Percentiles rank a stretch among this genome's conserved stretches.
phyloP scores from a whole-genome alignment of 2,329 filamentous ascomycete genomes.

The Botrytis deweyae region DNA sequence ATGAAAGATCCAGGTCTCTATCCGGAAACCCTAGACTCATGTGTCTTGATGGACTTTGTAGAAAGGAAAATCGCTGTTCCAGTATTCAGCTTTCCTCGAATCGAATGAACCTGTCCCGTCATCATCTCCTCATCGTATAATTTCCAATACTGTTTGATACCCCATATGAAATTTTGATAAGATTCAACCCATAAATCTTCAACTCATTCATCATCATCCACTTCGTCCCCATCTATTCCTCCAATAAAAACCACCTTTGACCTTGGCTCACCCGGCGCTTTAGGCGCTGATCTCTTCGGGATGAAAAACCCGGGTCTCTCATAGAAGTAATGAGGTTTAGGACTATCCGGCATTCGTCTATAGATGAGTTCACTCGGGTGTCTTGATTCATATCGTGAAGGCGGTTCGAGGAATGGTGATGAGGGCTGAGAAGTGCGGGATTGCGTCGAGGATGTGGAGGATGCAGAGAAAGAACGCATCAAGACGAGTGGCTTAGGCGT shows the following conservation, averaged over 20 bases:
- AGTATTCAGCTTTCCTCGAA: not conserved
- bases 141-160: not conserved
- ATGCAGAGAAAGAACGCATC: not conserved
- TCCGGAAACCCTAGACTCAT: not conserved
- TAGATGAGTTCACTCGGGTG: not conserved
- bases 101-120: not conserved
- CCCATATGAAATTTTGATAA: too few species aligned
- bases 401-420: not conserved
- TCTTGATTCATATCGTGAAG: not conserved
- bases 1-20: not conserved
- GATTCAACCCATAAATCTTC: not conserved
- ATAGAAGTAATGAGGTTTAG: slow-evolving; percentile 9
- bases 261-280: not conserved
- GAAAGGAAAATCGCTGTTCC: not conserved
- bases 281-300: not conserved
- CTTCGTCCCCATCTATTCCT: not conserved
- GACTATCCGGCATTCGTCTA: slow-evolving; percentile 2
- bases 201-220: not conserved
- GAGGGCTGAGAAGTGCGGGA: not conserved
- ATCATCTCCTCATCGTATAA: not conserved
- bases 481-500: not conserved
- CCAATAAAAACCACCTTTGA: not conserved
- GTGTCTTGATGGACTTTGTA: not conserved
- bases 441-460: not conserved
- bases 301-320: slow-evolving; percentile 8